Evolutionary conservation across 2,329 filamentous ascomycete species (phyloP).

Genomic region (Niveomyces coronatus): DNA sequence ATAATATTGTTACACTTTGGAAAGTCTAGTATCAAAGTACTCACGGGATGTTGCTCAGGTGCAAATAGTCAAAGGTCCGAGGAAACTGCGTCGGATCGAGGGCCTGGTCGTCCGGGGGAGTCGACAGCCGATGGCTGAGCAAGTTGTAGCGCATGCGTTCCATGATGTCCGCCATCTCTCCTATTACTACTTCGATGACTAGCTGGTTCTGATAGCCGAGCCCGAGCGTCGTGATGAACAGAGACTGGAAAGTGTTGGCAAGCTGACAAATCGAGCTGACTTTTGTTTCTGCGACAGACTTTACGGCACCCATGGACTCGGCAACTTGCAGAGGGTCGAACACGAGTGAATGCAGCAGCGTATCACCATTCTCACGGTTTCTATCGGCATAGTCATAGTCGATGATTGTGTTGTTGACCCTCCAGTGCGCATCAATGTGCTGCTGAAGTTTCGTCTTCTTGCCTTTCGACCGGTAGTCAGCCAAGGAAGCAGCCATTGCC

Average conservation of each 20-base stretch:
- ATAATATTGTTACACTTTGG: not conserved
- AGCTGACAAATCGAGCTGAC: not conserved
- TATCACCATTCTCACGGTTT: not conserved
- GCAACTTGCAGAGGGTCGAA: not conserved
- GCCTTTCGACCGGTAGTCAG: not conserved
- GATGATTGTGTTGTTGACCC: slow-evolving; percentile 1
- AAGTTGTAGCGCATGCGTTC: slow-evolving; percentile 18
- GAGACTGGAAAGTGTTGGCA: not conserved
- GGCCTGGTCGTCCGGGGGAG: not conserved
- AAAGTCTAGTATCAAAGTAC: slow-evolving; percentile 9
- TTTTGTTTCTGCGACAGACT: too few species aligned
- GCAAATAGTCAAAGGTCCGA: slow-evolving; percentile 17
- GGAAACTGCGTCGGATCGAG: slow-evolving; percentile 16
- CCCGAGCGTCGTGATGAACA: not conserved
- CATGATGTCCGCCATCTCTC: slow-evolving; percentile 21
- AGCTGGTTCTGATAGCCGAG: not conserved
- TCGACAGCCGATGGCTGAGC: slow-evolving; percentile 13
- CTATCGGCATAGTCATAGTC: not conserved
- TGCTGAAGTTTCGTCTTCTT: not conserved
- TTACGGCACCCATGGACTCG: not conserved
- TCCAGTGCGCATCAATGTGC: not conserved
- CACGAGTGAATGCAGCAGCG: not conserved
- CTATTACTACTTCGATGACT: slow-evolving; percentile 18
- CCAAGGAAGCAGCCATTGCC: not conserved
- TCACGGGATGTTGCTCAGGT: slow-evolving; percentile 22